Evolutionary conservation across 495 filamentous ascomycete genomes (phyloP).

Genomic region (Podospora conica): DNA sequence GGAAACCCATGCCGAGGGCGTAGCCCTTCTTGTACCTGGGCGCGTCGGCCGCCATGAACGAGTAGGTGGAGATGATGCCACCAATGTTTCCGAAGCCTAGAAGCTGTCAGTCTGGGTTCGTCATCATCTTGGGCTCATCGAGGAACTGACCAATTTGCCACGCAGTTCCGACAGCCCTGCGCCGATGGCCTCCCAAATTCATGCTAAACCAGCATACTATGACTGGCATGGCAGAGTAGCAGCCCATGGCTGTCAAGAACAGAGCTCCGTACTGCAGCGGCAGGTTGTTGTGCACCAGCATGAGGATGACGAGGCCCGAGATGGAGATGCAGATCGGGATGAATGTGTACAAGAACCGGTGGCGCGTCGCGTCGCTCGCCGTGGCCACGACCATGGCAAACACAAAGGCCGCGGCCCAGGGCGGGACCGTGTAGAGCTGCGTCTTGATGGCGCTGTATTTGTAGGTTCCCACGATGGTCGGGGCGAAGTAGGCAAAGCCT

Average conservation of each 20-base stretch:
- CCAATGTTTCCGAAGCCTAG: slow-evolving; percentile 82
- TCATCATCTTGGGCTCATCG: not conserved
- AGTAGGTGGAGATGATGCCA: slow-evolving; percentile 84
- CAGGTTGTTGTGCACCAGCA: slow-evolving; percentile 51
- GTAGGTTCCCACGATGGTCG: slow-evolving; percentile 66
- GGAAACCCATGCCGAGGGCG: slow-evolving; percentile 69
- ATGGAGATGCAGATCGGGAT: slow-evolving; percentile 59
- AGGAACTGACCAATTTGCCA: slow-evolving; percentile 62
- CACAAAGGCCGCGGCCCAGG: slow-evolving; percentile 71
- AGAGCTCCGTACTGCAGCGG: slow-evolving; percentile 65
- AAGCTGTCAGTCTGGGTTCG: not conserved
- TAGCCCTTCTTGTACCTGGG: slow-evolving; percentile 70
- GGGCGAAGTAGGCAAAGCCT: slow-evolving; percentile 60
- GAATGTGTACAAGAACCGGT: slow-evolving; percentile 71
- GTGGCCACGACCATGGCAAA: slow-evolving; percentile 71
- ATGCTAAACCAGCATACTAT: slow-evolving; percentile 92
- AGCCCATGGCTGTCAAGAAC: slow-evolving; percentile 61
- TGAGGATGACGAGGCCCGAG: slow-evolving; percentile 64
- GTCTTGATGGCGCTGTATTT: slow-evolving; percentile 63
- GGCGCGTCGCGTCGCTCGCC: slow-evolving; percentile 59
- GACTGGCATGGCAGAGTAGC: slow-evolving; percentile 71
- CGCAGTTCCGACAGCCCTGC: slow-evolving; percentile 73
- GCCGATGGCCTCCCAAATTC: slow-evolving; percentile 83
- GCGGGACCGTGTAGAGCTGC: slow-evolving; percentile 77
- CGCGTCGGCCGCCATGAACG: slow-evolving; percentile 67